Base-by-base conservation (phyloP, 2,329 filamentous ascomycete genomes). In the Chalaropsis ovoidea region DNA sequence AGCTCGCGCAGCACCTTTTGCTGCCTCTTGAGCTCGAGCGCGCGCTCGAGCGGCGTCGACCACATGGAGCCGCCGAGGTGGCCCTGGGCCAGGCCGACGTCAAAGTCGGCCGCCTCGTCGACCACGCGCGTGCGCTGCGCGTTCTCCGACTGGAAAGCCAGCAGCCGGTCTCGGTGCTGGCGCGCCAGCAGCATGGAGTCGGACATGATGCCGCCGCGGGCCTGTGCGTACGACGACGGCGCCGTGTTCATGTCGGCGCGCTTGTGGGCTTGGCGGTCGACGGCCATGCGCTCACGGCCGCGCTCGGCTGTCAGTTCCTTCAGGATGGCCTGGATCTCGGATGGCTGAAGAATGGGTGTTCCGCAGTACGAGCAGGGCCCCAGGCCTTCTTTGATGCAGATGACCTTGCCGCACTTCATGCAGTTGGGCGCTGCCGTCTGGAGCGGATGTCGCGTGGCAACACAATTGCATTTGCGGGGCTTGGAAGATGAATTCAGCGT, bases 351-450 rank as follows among this genome's bases (percentile, higher is more conserved):
- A 0, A 99, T 78, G 0, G 90, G 84, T 0, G 82, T 80, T 0
- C 86, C 85, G 76, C 94, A 99, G 72, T 89, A 96, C 0, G 93
- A 96, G 74, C 94, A 99, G 0, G 93, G 93, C 0, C 93, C 93
- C 0, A 97, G 80, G 0, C 94, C 94, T 75, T 99, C 92, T 72
- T 94, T 92, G 27, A 95, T 85, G 74, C 94, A 99, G 65, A 97
- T 87, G 13, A 99, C 90, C 74, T 97, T 97, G 67, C 94, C 94
- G 71, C 94, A 99, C 56, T 82, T 86, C 17, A 95, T 77, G 73
- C 94, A 99, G 73, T 97, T 99, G 0, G 94, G 94, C 0, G 92
- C 91, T 0, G 93, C 91, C n/a, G 84, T 84, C 56, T 96, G 87
- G 2, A 97, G 82, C 0, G 93, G 89, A 74, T 99, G 94, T 1